Evolutionary conservation across 441 rosid species (phyloP).

Genomic region (Eruca vesicaria): DNA sequence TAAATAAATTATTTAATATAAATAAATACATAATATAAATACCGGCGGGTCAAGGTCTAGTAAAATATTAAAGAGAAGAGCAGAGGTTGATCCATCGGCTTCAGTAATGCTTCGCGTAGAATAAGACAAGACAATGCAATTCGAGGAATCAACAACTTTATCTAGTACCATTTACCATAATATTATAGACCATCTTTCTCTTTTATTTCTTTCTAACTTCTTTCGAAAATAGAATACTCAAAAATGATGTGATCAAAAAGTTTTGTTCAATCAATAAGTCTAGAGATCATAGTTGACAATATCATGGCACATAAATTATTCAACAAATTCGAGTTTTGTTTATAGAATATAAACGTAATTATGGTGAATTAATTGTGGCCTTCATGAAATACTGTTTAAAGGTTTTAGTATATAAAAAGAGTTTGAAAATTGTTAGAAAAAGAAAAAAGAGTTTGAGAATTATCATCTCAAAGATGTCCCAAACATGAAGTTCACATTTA

Average conservation of each 20-base stretch:
- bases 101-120: neutral
- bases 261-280: neutral
- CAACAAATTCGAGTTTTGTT: neutral
- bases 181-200: neutral
- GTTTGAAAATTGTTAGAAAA: neutral
- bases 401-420: neutral
- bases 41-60: too few species aligned
- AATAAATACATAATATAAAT: too few species aligned
- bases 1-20: too few species aligned
- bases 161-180: constrained; percentile 7
- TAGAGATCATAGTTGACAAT: neutral
- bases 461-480: neutral
- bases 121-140: constrained; percentile 26
- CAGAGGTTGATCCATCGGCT: constrained; percentile 4
- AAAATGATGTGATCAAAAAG: neutral
- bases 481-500: neutral
- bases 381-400: neutral
- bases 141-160: constrained; percentile 12
- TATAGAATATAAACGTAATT: neutral
- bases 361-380: neutral
- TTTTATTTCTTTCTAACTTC: neutral
- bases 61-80: neutral
- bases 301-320: neutral
- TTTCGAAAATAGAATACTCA: neutral
- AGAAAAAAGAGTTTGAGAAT: neutral